Evolutionary conservation across 176 grass and related monocot species (phyloP), one percentile per base, ranked within the genome.

Genomic region (Zea luxurians): DNA sequence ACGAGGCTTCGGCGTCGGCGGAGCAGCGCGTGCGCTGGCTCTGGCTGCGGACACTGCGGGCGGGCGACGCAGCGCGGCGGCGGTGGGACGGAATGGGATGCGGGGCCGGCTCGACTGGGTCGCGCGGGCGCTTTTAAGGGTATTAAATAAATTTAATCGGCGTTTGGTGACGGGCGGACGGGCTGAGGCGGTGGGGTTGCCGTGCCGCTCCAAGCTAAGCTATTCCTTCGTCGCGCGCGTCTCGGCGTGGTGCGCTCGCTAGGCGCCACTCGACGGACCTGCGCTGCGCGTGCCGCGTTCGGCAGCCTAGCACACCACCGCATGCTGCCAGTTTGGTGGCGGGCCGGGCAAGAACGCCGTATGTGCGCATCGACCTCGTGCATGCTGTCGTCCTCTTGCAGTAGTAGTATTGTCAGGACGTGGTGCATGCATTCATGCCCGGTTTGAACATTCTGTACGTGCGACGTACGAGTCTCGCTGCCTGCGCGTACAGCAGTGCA

Each of bases 111-210:
- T 9, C 52, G 41, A 9, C 6, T 55, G 75, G 37, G 13, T 34
- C 7, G 75, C 20, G 16, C 8, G 44, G 65, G 49, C 80, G 81
- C 81, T 59, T 88, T 88, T 71, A 88, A 70, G 71, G 27, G 64
- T 27, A 27, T 27, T 27, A 27, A 41, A 84, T 27, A 27, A 41
- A 84, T 84, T 84, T 70, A 84, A 49, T 84, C 40, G 70, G 13
- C 70, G 86, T 80, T 80, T 63, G 76, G 66, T 84, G 46, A 21
- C n/a, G n/a, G 55, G 2, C 5, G 43, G 52, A 17, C 3, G 66
- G 49, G 11, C 11, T n/a, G 66, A 10, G 62, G 45, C 17, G 49
- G 48, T 8, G 36, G 37, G 18, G 54, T 80, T 70, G 40, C 20
- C 53, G 45, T 45, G 49, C 37, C 9, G 15, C 2, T 37, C 8